Evolutionary conservation across 495 filamentous ascomycete species (phyloP).

Genomic region (Neurospora sp.): DNA sequence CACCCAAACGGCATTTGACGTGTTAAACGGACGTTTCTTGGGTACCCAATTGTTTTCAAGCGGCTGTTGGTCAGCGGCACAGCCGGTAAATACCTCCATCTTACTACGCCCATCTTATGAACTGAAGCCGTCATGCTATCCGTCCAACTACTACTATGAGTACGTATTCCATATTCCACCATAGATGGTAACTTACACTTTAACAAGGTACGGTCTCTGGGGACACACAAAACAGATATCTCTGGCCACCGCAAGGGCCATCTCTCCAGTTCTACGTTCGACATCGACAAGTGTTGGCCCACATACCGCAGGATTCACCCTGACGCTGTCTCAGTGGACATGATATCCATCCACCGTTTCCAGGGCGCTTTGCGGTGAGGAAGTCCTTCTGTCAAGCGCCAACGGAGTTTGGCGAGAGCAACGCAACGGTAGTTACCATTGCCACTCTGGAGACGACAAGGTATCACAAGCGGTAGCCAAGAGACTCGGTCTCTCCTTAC

Average conservation of each 20-base stretch:
- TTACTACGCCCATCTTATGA: neutral
- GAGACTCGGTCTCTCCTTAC: neutral
- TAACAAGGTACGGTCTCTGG: neutral
- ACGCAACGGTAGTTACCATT: neutral
- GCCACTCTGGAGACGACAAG: neutral
- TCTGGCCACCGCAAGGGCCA: neutral
- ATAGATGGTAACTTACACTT: neutral
- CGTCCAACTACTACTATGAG: neutral
- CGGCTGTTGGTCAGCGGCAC: constrained; percentile 21
- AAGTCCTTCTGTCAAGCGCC: neutral
- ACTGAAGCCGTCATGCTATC: neutral
- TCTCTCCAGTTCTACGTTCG: neutral
- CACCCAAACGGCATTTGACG: neutral
- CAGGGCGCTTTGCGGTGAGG: neutral
- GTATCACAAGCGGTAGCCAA: neutral
- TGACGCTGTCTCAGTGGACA: neutral
- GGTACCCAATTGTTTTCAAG: neutral
- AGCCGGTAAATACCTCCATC: constrained; percentile 14
- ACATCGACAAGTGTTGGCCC: neutral
- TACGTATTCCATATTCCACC: neutral
- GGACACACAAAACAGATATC: neutral
- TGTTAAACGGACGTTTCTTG: neutral
- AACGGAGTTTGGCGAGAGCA: neutral
- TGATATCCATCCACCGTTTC: neutral
- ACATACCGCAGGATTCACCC: neutral